Evolutionary conservation across 192 early-diverging fungal species (phyloP).

Genomic region (Backusella liffmaniae): DNA sequence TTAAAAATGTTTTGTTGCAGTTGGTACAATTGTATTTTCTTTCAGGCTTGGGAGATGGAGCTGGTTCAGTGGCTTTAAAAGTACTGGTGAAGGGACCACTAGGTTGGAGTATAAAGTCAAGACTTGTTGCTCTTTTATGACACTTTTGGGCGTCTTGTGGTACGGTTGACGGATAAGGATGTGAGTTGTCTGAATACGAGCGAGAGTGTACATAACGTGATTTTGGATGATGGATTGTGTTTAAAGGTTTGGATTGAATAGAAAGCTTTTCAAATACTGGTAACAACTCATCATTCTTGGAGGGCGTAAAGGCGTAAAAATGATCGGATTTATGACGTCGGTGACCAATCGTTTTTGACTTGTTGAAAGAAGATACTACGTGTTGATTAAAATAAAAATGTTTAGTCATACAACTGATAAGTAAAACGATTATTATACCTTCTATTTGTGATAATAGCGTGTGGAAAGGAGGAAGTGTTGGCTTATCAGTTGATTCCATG

Average conservation of each 20-base stretch:
- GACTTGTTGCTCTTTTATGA: neutral
- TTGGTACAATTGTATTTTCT: conserved; percentile 56
- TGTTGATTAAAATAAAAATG: neutral
- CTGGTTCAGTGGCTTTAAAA: neutral
- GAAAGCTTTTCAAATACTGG: neutral
- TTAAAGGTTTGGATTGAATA: neutral
- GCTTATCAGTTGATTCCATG: conserved; percentile 5
- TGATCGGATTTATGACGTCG: neutral
- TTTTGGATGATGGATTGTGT: neutral
- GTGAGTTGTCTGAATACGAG: neutral
- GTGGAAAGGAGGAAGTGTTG: conserved; percentile 11
- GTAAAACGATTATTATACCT: neutral
- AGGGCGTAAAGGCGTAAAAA: neutral
- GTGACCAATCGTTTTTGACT: neutral
- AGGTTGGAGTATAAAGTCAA: neutral
- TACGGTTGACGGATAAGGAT: neutral
- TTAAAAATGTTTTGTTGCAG: conserved; percentile 64
- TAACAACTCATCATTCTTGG: neutral
- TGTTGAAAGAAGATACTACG: neutral
- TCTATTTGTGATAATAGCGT: neutral
- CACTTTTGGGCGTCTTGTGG: neutral
- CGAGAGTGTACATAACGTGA: neutral
- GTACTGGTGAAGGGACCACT: neutral
- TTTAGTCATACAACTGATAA: neutral
- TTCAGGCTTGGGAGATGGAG: neutral